Evolutionary conservation across 164 flowering plant genomes (phyloP).

Genomic region (Chimonanthus praecox): DNA sequence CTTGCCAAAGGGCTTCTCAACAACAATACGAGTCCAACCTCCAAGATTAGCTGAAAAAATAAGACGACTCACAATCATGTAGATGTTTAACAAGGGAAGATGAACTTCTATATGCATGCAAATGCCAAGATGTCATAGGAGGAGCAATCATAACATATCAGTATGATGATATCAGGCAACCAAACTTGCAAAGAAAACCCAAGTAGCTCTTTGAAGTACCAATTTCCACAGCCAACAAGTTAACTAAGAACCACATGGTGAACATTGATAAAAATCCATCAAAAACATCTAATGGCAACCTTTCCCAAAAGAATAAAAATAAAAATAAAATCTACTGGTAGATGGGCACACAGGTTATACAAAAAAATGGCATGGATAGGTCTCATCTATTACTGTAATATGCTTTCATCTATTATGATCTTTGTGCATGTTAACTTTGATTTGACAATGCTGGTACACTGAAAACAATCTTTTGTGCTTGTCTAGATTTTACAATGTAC

Average conservation of each 20-base stretch:
- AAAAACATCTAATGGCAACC: neutral
- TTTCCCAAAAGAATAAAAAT: too few relatives aligned
- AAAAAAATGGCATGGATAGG: too few relatives aligned
- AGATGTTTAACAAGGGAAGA: neutral
- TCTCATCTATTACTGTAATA: too few relatives aligned
- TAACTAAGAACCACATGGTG: neutral
- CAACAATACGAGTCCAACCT: constrained; percentile 98
- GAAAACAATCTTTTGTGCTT: too few relatives aligned
- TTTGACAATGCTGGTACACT: too few relatives aligned
- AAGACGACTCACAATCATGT: neutral
- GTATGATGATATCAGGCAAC: neutral
- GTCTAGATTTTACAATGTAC: too few relatives aligned
- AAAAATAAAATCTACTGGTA: too few relatives aligned
- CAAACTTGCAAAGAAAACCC: neutral
- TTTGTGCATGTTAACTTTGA: too few relatives aligned
- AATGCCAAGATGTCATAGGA: neutral
- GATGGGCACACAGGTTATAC: too few relatives aligned
- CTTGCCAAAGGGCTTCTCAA: constrained; percentile 98
- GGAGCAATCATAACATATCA: neutral
- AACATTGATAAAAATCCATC: neutral
- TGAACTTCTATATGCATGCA: neutral
- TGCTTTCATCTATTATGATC: too few relatives aligned
- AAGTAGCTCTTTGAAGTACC: neutral
- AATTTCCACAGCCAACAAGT: neutral
- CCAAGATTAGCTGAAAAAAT: constrained; percentile 77